These are phyloP conservation scores for bread wheat (Triticum aestivum) DNA, from an alignment of 176 grass and related monocot species.

Conservation along the genomic window IWGSC_CS_RefSeq_v2.1 NC_057805.1:150337233-150337732, in stretches of 20 bases:
- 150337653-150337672: no score
- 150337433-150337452: background rate
- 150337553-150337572: no score
- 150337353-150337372: conserved; percentile 92
- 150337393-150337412: background rate
- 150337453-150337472: background rate
- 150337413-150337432: background rate
- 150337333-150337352: conserved; percentile 97
- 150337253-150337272: conserved; percentile 99
- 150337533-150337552: no score
- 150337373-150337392: conserved; percentile 71
- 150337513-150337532: no score
- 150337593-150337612: no score
- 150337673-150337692: no score
- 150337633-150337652: no score
- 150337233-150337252: conserved; percentile 99
- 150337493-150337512: no score
- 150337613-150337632: no score
- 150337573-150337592: no score
- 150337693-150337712: no score
- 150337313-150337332: conserved; percentile 94
- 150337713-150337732: background rate
- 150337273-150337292: conserved; percentile 80
- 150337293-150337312: conserved; percentile 83
- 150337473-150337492: background rate